These are phyloP conservation scores for Magnaporthales sp. DNA, from an alignment of 2,329 filamentous ascomycete species.

Conservation along the genomic window DNA sequence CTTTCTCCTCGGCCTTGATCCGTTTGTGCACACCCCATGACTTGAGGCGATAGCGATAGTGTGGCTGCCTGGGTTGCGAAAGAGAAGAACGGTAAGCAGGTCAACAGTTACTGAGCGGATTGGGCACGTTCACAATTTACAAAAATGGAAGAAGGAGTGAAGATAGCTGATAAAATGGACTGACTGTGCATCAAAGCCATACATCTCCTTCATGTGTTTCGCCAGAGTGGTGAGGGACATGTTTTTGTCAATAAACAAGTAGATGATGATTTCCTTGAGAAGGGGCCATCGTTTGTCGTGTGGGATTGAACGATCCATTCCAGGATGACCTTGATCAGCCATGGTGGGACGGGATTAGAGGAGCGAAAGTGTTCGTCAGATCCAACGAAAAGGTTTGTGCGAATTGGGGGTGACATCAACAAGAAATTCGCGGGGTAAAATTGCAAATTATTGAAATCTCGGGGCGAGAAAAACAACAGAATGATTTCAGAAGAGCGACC, in stretches of 20 bases:
- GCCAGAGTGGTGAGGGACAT: background rate
- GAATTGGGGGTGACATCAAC: no score
- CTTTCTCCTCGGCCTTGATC: background rate
- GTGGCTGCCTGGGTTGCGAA: background rate
- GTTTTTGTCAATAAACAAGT: background rate
- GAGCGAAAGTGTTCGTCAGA: no score
- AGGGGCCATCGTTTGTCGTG: background rate
- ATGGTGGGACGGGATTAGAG: background rate
- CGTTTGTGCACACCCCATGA: background rate
- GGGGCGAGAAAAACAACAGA: no score
- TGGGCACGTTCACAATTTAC: no score
- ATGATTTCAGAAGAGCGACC: no score
- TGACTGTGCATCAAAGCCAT: constrained; percentile 3
- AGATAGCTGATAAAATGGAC: background rate
- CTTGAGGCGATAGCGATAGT: background rate
- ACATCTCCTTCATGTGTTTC: constrained; percentile 2
- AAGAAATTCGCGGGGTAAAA: no score
- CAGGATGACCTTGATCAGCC: background rate
- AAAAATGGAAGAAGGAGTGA: background rate
- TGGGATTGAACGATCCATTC: constrained; percentile 1
- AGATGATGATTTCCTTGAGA: background rate
- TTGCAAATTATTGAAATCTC: no score
- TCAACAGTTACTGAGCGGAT: background rate
- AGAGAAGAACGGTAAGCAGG: background rate
- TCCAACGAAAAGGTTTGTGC: no score